These are phyloP conservation scores for Paraphaeosphaeria sporulosa DNA, from an alignment of 2,329 filamentous ascomycete genomes.

Conservation along the genomic window DNA sequence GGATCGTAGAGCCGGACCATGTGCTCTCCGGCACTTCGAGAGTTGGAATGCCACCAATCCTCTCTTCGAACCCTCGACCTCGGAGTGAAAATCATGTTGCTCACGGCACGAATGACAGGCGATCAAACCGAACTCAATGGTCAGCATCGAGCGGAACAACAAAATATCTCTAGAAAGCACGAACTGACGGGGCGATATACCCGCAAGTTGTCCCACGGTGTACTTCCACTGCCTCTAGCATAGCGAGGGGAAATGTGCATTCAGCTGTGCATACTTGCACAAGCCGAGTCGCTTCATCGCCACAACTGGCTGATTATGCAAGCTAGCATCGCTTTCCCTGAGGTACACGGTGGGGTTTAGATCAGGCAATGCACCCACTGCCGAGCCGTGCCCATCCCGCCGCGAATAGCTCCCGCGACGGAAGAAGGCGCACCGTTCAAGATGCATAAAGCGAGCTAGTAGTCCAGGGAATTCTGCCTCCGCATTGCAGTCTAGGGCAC, in stretches of 20 bases:
- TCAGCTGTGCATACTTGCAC: not conserved
- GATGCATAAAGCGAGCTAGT: not conserved
- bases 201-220: not conserved
- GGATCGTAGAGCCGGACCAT: not conserved
- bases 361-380: not conserved
- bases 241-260: not conserved
- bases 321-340: not conserved
- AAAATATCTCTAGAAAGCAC: not conserved
- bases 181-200: not conserved
- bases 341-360: not conserved
- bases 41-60: not conserved
- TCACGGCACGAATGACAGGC: not conserved
- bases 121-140: not conserved
- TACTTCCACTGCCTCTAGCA: not conserved
- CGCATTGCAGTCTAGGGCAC: not conserved
- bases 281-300: not conserved
- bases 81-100: not conserved
- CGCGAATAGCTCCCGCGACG: conserved; percentile 9
- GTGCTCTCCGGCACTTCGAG: not conserved
- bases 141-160: not conserved
- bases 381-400: not conserved
- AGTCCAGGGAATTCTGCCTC: not conserved
- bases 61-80: not conserved
- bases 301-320: not conserved
- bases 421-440: conserved; percentile 11